phyloP scores from a whole-genome alignment of 371 early-diverging fungal genomes.

The Actinomucor elegans region DNA sequence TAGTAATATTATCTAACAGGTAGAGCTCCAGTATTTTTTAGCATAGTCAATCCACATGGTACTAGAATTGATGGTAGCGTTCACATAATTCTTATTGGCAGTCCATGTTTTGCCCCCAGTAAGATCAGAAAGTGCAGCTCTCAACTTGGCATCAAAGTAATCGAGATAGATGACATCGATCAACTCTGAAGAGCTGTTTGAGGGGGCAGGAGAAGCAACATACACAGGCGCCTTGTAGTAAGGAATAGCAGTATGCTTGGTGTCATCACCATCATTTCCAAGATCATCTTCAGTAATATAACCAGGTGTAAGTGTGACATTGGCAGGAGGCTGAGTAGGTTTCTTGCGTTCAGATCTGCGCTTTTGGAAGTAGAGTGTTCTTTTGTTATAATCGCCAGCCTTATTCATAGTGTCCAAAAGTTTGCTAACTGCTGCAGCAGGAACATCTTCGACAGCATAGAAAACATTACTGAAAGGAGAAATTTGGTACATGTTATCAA shows the following conservation, averaged over 20 bases:
- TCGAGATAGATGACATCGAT: slow-evolving; percentile 37
- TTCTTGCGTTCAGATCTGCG: too few species aligned
- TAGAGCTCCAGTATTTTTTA: slow-evolving; percentile 6
- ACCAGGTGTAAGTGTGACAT: slow-evolving; percentile 69
- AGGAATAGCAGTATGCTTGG: slow-evolving; percentile 31
- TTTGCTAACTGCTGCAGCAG: slow-evolving; percentile 26
- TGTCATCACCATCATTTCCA: slow-evolving; percentile 50
- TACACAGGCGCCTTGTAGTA: slow-evolving; percentile 43
- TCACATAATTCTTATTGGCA: neutral
- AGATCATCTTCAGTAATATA: slow-evolving; percentile 53
- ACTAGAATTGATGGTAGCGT: slow-evolving; percentile 1
- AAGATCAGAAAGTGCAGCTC: neutral
- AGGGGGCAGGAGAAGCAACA: slow-evolving; percentile 33
- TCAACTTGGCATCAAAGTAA: slow-evolving; percentile 28
- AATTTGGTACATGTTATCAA: slow-evolving; percentile 51
- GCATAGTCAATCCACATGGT: slow-evolving; percentile 19
- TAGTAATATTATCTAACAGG: too few species aligned
- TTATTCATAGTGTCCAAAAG: slow-evolving; percentile 57
- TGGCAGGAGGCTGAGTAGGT: too few species aligned
- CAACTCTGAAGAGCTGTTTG: slow-evolving; percentile 15
- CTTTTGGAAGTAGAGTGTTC: too few species aligned
- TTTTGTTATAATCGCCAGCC: too few species aligned
- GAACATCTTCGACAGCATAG: slow-evolving; percentile 36
- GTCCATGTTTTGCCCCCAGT: slow-evolving; percentile 16
- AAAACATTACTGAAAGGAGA: slow-evolving; percentile 52